Base-by-base conservation (phyloP, 2,329 filamentous ascomycete species). In the Byssoonygena ceratinophila region DNA sequence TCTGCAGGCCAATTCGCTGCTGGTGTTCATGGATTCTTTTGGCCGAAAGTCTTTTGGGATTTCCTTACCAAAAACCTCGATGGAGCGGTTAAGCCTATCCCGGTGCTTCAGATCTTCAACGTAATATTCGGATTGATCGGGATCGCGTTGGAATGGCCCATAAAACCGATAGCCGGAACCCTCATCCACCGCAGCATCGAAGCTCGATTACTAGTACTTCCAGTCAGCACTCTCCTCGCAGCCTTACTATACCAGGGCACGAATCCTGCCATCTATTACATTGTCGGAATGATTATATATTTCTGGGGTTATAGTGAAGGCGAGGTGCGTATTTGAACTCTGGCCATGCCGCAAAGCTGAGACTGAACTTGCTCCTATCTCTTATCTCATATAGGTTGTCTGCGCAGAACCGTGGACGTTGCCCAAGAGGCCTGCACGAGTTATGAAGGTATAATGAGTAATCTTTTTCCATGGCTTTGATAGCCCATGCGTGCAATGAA, bases 41-140 rank as follows among this genome's bases (percentile, higher is more conserved):
- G 90, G 89, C 92, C 92, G 59, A 98, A 98, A 70, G 84, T 98
- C 66, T 94, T 98, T 73, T 98, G 87, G 85, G 92, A 98, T 71
- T 95, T 95, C 68, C 72, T 92, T 59, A 96, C 91, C 55, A 89
- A 87, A 64, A 89, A 87, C 62, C 82, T 98, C 61, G 87, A 98
- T 66, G 77, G 75, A 52, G 86, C 85, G 46, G 87, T 97, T 57
- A 89, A 85, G 63, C 91, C 91, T 0, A 69, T 92, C n/a, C 92
- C 92, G 1, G 75, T 89, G 47, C 76, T 98, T 14, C 92, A 98
- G 68, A 86, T 85, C 63, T 77, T 97, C 72, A 98, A 98, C 64
- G 74, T 98, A 22, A 20, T 96, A 41, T 77, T 94, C 63, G 90
- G 87, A 14, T 61, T 97, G 54, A 66, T 84, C 57, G 83, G 87